Base-by-base conservation (phyloP, 768 basidiomycete genomes). In the Lepiota brunneoincarnata region DNA sequence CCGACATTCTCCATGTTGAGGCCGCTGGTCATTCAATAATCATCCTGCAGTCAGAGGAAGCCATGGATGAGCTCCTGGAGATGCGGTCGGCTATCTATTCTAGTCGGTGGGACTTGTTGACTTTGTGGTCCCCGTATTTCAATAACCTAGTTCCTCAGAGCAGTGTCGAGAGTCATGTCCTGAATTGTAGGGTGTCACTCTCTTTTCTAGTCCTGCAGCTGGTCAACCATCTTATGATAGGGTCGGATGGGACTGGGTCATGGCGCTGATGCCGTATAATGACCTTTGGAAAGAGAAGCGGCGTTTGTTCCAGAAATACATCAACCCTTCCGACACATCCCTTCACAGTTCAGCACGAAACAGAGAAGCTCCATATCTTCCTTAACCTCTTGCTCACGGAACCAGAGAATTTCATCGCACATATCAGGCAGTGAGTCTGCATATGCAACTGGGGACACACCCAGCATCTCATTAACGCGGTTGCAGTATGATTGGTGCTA, bases 11-110 rank as follows among this genome's bases (percentile, higher is more conserved):
- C 28, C 48, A 34, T 53, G 46, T 24, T 45, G 51, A 38, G 34
- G 49, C 41, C 45, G 55, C 39, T 26, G 55, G 37, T 34, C 41
- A 12, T 4, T 53, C 39, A 7, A 12, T 61, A 14, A 34, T 77
- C 5, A 20, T 77, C 44, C 43, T 77, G 7, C 73, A 72, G 55
- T 65, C 62, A 0, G 47, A 50, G 12, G 60, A 69, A 15, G 54
- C 61, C 18, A 66, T 72, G 3, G 59, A 68, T 26, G 77, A 79
- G 23, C 67, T 79, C 55, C 65, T 79, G 40, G 76, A 79, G 34
- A 76, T 73, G 57, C 71, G 75, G 39, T 76, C 75, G 9, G 63
- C 72, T 15, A 64, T 68, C 18, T 79, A 79, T 55, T 80, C 78
- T 9, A 73, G 75, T 55, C 69, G 76, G 31, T 71, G 11, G 7